phyloP scores from a whole-genome alignment of 2,329 filamentous ascomycete genomes.

The Metarhizium album region DNA sequence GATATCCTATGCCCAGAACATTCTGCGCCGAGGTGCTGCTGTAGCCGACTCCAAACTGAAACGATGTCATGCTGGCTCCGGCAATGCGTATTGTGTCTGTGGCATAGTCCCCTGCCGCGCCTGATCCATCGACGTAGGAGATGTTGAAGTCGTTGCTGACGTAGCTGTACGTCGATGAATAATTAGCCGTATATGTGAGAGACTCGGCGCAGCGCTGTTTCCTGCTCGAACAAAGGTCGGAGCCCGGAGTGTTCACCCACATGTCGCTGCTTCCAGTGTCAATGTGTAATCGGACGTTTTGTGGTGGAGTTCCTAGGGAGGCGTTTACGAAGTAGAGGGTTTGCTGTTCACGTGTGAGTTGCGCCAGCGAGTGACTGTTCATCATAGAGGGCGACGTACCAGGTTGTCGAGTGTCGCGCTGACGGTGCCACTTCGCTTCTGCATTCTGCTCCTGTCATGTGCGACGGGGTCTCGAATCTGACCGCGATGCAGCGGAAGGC shows the following conservation, averaged over 20 bases:
- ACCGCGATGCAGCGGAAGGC: constrained; percentile 29
- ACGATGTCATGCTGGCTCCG: constrained; percentile 35
- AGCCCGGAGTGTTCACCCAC: constrained; percentile 58
- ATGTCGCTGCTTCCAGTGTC: constrained; percentile 62
- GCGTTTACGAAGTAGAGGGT: constrained; percentile 56
- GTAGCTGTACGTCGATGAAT: constrained; percentile 66
- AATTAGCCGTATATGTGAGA: constrained; percentile 59
- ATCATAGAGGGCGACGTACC: constrained; percentile 23
- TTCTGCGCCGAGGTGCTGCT: constrained; percentile 50
- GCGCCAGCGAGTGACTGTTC: neutral
- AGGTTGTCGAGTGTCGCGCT: constrained; percentile 43
- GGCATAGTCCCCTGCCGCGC: constrained; percentile 68
- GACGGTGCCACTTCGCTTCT: constrained; percentile 31
- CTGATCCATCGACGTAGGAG: constrained; percentile 72
- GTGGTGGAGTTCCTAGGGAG: constrained; percentile 50
- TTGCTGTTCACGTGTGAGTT: constrained; percentile 23
- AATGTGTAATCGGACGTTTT: constrained; percentile 46
- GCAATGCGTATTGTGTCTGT: constrained; percentile 59
- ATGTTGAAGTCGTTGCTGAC: constrained; percentile 76
- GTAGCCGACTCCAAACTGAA: constrained; percentile 70
- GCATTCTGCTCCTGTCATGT: constrained; percentile 26
- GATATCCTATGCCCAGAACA: constrained; percentile 79
- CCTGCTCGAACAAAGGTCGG: constrained; percentile 42
- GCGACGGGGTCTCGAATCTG: constrained; percentile 28
- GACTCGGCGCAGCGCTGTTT: constrained; percentile 44